Conservation (phyloP, 129 eudicot species). For the Dittrichia graveolens region DNA sequence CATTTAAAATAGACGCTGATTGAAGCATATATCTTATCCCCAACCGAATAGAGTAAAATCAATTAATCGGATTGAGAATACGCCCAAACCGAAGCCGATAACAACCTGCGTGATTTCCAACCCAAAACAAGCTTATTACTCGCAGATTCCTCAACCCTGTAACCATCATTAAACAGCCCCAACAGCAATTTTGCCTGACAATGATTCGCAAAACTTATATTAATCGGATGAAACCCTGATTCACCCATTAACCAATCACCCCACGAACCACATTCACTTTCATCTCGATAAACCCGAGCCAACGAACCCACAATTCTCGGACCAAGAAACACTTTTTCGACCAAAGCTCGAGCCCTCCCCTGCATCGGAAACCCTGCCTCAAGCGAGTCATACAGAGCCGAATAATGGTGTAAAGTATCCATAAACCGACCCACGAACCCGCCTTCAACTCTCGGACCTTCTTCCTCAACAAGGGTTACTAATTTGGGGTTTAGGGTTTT, state of each 20-base stretch:
- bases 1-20: no score
- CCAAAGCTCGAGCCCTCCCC: conserved; percentile 66
- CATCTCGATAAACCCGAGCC: conserved; percentile 51
- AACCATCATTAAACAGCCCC: conserved; percentile 74
- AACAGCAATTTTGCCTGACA: conserved; percentile 78
- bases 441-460: conserved; percentile 34
- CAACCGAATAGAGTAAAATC: background rate
- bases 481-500: conserved; percentile 62
- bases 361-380: conserved; percentile 86
- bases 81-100: conserved; percentile 74
- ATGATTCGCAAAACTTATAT: conserved; percentile 73
- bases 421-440: conserved; percentile 74
- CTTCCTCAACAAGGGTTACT: conserved; percentile 68
- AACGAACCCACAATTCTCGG: conserved; percentile 67
- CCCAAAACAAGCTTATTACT: conserved; percentile 67
- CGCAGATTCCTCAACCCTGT: conserved; percentile 61
- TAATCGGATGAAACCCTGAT: conserved; percentile 44
- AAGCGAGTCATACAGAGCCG: conserved; percentile 70
- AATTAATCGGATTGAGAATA: conserved; percentile 16
- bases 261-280: conserved; percentile 52
- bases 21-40: no score
- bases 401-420: conserved; percentile 70
- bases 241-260: conserved; percentile 40
- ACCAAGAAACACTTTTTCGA: conserved; percentile 71
- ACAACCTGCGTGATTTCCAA: conserved; percentile 75